phyloP scores from a whole-genome alignment of 2,329 filamentous ascomycete species.

The Fusarium longipes region DNA sequence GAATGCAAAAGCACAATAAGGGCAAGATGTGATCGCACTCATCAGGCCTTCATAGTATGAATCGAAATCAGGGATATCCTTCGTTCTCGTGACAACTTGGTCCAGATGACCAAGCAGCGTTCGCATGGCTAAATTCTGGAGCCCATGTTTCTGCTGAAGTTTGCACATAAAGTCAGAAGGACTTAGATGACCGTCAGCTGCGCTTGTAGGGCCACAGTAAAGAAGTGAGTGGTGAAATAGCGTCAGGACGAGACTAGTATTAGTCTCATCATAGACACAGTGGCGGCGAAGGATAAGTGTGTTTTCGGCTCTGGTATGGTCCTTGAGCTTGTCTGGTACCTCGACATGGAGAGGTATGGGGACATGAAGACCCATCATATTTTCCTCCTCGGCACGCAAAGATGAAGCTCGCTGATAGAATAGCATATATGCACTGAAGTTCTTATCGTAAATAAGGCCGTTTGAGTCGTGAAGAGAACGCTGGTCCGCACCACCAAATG shows the following conservation, averaged over 20 bases:
- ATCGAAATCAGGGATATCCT: conserved; percentile 73
- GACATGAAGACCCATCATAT: conserved; percentile 51
- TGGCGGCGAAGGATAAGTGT: conserved; percentile 78
- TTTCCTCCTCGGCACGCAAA: conserved; percentile 64
- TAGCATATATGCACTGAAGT: conserved; percentile 94
- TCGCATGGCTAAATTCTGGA: conserved; percentile 64
- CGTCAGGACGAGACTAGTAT: conserved; percentile 73
- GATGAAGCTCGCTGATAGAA: conserved; percentile 89
- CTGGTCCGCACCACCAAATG: conserved; percentile 80
- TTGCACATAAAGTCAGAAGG: conserved; percentile 13
- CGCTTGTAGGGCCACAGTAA: conserved; percentile 50
- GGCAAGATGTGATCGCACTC: conserved; percentile 60
- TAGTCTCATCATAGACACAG: conserved; percentile 79
- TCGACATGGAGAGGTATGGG: conserved; percentile 55
- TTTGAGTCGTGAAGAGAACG: conserved; percentile 59
- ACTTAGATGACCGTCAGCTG: conserved; percentile 5
- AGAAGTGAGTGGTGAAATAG: conserved; percentile 69
- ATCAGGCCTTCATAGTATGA: conserved; percentile 62
- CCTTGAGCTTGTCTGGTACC: conserved; percentile 59
- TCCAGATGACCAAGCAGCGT: conserved; percentile 75
- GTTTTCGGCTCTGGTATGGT: conserved; percentile 78
- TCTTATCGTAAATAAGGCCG: conserved; percentile 70
- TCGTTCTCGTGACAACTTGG: conserved; percentile 77
- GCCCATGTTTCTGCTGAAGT: conserved; percentile 32
- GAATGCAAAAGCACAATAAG: conserved; percentile 66